A percentile compares a stretch with the other conserved stretches of the same genome.
Evolutionary conservation across 108 stramenopile genomes (phyloP).

Genomic region (Aureococcus anophagefferens): DNA sequence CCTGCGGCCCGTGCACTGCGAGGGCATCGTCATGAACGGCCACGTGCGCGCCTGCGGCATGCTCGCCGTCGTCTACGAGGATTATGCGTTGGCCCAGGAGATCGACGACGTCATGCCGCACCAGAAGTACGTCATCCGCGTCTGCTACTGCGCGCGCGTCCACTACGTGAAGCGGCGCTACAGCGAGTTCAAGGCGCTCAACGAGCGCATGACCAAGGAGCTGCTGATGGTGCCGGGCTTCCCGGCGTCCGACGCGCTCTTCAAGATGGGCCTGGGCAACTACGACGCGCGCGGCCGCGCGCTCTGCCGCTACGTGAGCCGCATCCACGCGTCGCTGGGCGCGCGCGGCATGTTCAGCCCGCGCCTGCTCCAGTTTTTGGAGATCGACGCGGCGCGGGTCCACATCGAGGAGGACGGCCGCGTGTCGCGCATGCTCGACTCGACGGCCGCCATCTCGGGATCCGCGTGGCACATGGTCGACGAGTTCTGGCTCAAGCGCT

Average conservation of each 20-base stretch:
- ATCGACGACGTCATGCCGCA: not conserved
- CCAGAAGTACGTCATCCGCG: not conserved
- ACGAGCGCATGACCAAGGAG: not conserved
- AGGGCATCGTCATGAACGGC: not conserved
- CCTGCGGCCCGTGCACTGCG: not conserved
- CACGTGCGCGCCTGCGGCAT: not conserved
- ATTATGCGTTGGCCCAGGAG: not conserved
- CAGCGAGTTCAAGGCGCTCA: not conserved
- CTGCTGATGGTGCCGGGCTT: not conserved
- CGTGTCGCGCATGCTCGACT: conserved; percentile 8
- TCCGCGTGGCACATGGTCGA: conserved; percentile 32
- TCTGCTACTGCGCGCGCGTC: not conserved
- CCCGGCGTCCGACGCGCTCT: not conserved
- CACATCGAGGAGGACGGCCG: conserved; percentile 34
- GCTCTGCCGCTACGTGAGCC: conserved; percentile 16
- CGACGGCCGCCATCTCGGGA: conserved; percentile 8
- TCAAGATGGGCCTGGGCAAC: conserved; percentile 5
- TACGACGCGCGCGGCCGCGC: conserved; percentile 8
- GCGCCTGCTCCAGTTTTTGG: conserved; percentile 21
- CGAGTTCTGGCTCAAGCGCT: conserved; percentile 25
- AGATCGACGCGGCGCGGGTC: conserved; percentile 27
- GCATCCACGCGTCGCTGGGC: conserved; percentile 18
- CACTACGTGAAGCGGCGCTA: not conserved
- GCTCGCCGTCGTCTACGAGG: not conserved
- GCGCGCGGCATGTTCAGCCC: conserved; percentile 23